Evolutionary conservation across 169 alveolate species (phyloP).

Genomic region (Cryptosporidium ryanae): DNA sequence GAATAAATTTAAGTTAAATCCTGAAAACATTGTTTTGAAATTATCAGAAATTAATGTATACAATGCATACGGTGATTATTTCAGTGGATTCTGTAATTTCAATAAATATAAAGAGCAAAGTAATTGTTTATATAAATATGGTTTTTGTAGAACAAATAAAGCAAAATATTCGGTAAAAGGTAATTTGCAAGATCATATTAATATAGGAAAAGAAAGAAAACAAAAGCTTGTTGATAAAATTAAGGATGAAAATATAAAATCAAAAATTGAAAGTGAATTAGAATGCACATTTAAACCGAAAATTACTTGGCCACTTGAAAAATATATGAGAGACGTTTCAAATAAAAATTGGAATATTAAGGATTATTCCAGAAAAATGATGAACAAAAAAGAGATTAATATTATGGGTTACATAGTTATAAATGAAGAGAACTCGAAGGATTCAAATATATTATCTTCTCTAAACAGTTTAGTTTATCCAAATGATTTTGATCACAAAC

Average conservation of each 20-base stretch:
- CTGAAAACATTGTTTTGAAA: not conserved
- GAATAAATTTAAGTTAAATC: slow-evolving; percentile 12
- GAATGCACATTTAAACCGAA: slow-evolving; percentile 66
- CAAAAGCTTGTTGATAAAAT: slow-evolving; percentile 33
- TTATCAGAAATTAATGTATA: not conserved
- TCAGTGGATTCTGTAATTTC: not conserved
- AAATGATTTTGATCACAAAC: not conserved
- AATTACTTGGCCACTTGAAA: slow-evolving; percentile 45
- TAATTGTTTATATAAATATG: not conserved
- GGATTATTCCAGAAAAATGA: not conserved
- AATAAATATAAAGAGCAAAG: not conserved
- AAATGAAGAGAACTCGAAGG: slow-evolving; percentile 9
- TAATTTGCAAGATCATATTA: slow-evolving; percentile 52
- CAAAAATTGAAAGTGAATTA: not conserved
- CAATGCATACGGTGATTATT: not conserved
- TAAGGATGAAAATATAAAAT: slow-evolving; percentile 5
- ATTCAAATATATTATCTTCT: slow-evolving; percentile 4
- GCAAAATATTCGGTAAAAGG: slow-evolving; percentile 9
- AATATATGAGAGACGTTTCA: not conserved
- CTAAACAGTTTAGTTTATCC: not conserved
- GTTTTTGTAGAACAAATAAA: slow-evolving; percentile 25
- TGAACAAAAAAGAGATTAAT: not conserved
- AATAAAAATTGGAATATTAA: slow-evolving; percentile 21
- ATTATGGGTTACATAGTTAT: slow-evolving; percentile 28
- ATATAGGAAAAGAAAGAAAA: slow-evolving; percentile 17